These are phyloP conservation scores for Triadica sebifera DNA, from an alignment of 345 rosid genomes.

Conservation along the genomic window DNA sequence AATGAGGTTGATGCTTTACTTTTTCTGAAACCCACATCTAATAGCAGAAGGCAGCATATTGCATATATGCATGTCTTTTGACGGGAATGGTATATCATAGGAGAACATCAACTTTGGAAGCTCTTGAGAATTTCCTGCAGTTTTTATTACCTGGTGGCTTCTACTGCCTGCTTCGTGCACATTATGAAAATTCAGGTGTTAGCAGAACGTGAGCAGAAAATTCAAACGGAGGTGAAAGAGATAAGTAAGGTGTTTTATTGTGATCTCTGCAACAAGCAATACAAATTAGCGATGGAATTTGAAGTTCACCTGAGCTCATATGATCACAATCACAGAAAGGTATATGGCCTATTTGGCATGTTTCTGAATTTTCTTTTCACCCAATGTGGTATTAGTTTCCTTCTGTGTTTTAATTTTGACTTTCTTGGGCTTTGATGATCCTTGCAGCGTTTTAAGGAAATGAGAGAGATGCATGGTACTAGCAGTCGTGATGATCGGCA, in stretches of 20 bases:
- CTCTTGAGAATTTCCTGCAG: constrained; percentile 84
- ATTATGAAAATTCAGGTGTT: constrained; percentile 99
- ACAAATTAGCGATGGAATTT: constrained; percentile 94
- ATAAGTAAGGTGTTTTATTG: constrained; percentile 86
- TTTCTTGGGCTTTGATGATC: constrained; percentile 3
- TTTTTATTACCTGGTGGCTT: constrained; percentile 99
- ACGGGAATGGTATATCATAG: constrained; percentile 66
- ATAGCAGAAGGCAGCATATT: constrained; percentile 81
- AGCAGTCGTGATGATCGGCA: constrained; percentile 91
- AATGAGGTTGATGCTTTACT: constrained; percentile 56
- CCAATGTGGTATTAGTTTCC: neutral
- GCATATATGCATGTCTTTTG: constrained; percentile 72
- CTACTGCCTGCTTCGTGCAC: constrained; percentile 99
- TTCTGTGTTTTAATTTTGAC: neutral
- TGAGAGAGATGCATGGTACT: constrained; percentile 86
- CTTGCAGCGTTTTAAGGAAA: constrained; percentile 89
- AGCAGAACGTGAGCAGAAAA: constrained; percentile 99
- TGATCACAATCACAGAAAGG: constrained; percentile 99
- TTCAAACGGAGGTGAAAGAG: constrained; percentile 92
- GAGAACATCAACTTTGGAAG: constrained; percentile 78
- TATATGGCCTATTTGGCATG: constrained; percentile 18
- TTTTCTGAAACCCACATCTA: constrained; percentile 52
- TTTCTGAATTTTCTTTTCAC: neutral
- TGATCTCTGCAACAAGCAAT: constrained; percentile 96
- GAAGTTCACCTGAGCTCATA: constrained; percentile 94